These are phyloP conservation scores for Sinapis alba DNA, from an alignment of 441 rosid genomes.

Conservation along the genomic window DNA sequence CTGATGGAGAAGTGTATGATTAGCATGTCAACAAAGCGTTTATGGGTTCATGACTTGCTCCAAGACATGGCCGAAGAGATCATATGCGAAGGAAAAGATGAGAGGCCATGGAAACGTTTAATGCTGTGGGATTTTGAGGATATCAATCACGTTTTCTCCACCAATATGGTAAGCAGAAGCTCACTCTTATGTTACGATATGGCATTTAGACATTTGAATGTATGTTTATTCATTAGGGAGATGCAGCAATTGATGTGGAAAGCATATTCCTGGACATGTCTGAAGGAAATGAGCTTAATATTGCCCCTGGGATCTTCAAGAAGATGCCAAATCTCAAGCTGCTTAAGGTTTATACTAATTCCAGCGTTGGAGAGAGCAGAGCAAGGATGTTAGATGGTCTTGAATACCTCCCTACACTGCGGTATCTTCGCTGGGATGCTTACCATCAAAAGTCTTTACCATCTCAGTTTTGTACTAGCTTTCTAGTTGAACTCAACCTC, in stretches of 20 bases:
- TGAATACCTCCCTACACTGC: constrained; percentile 19
- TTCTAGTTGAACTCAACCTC: constrained; percentile 40
- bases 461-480: constrained; percentile 31
- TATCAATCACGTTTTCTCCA: constrained; percentile 21
- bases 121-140: constrained; percentile 51
- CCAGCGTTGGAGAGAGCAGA: constrained; percentile 6
- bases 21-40: constrained; percentile 20
- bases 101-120: constrained; percentile 43
- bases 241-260: constrained; percentile 31
- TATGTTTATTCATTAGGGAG: constrained; percentile 4
- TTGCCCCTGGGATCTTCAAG: constrained; percentile 32
- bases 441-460: constrained; percentile 31
- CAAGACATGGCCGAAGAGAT: constrained; percentile 61
- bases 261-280: constrained; percentile 35
- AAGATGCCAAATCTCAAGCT: constrained; percentile 45
- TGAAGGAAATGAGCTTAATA: background rate
- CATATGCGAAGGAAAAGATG: constrained; percentile 44
- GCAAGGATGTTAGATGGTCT: constrained; percentile 34
- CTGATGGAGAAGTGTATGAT: constrained; percentile 40
- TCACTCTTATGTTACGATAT: too few species aligned
- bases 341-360: constrained; percentile 19
- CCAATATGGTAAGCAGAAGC: constrained; percentile 13
- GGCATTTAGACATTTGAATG: background rate
- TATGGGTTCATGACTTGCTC: constrained; percentile 51
- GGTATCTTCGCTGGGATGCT: constrained; percentile 38